Base-by-base conservation (phyloP, 2,329 filamentous ascomycete species). In the Chaetomiaceae sp. region DNA sequence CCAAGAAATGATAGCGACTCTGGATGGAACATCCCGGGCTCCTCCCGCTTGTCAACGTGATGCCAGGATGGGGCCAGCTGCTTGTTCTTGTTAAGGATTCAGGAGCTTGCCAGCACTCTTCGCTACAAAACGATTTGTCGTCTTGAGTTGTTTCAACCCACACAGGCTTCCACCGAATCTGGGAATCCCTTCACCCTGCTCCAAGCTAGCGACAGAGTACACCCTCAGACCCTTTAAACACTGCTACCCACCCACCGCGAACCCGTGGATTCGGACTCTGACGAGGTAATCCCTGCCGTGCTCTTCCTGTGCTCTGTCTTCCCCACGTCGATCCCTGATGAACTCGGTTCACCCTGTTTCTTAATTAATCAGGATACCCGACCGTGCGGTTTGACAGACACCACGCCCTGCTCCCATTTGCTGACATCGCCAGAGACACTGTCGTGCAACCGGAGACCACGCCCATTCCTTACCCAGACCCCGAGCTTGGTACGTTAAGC, bases 241-340 rank as follows among this genome's bases (percentile, higher is more conserved):
- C 25, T 27, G 10, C 25, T 7, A 10, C 3, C 30, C 19, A 13
- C 7, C 19, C 17, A 17, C 39, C 27, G 20, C 14, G 14, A 34
- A 42, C 27, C 44, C 38, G 45, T 33, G 9, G n/a, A 34, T 27
- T 21, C 16, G 16, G 16, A 27, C 17, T 20, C 17, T 37, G 34
- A 27, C 16, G 21, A 37, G 23, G 21, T 20, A 23, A 33, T 9
- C 47, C 31, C 25, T 39, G 44, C 34, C 44, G 17, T 19, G 25
- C 10, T 38, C n/a, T 19, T 5, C 27, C n/a, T 9, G 8, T 23
- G 16, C 23, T 49, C 33, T 31, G 31, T 17, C 34, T 20, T 44
- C 48, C 48, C 48, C 48, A 9, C 48, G 34, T 34, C 20, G 23
- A 44, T 50, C 48, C 33, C 20, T 25, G 48, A 17, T 40, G 34